phyloP scores from a whole-genome alignment of 257 asterid species.

The Eustoma russellianum region DNA sequence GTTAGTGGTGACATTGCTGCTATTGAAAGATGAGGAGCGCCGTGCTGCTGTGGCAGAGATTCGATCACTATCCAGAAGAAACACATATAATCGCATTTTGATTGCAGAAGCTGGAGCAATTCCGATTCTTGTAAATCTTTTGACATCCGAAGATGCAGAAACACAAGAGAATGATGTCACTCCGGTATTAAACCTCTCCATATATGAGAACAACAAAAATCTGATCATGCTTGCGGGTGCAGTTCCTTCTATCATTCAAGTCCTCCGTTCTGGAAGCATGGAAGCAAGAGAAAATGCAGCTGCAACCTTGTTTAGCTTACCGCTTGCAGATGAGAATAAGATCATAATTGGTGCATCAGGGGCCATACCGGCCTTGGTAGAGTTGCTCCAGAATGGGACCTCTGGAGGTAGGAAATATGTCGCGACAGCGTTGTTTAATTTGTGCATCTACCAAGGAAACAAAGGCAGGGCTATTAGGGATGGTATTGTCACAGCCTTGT shows the following conservation, averaged over 20 bases:
- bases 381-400: conserved; percentile 61
- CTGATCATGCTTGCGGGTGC: conserved; percentile 88
- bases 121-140: conserved; percentile 55
- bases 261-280: conserved; percentile 81
- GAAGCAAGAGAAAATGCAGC: conserved; percentile 93
- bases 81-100: conserved; percentile 81
- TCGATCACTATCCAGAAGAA: conserved; percentile 73
- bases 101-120: conserved; percentile 92
- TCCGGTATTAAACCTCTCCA: conserved; percentile 73
- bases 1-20: conserved; percentile 63
- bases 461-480: conserved; percentile 87
- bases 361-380: conserved; percentile 78
- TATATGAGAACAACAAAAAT: conserved; percentile 64
- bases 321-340: conserved; percentile 80
- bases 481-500: conserved; percentile 54
- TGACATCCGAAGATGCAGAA: conserved; percentile 54
- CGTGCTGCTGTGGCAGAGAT: conserved; percentile 73
- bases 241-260: conserved; percentile 77
- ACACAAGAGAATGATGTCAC: conserved; percentile 88
- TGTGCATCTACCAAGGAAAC: conserved; percentile 87
- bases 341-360: conserved; percentile 93
- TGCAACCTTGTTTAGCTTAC: conserved; percentile 78
- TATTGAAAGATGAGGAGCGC: conserved; percentile 48
- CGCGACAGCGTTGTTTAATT: conserved; percentile 78
- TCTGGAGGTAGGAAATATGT: conserved; percentile 88